Evolutionary conservation across 352 stramenopile genomes (phyloP), one percentile per base, ranked within the genome.

Genomic region (Globisporangium polare): DNA sequence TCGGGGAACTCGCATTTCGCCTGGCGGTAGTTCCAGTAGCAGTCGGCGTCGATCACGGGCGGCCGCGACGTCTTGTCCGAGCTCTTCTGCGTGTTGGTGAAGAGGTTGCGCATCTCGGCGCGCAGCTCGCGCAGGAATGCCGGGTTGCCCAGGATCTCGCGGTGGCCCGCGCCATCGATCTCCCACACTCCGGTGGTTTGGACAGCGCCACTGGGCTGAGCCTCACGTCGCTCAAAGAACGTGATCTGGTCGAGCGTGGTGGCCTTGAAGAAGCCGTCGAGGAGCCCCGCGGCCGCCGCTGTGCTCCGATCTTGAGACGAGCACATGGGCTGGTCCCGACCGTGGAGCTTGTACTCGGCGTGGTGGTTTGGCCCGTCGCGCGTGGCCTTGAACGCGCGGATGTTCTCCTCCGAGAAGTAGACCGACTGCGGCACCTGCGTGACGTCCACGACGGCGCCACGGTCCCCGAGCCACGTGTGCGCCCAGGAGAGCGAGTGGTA

Each of bases 11-110:
- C 83, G 60, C 83, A 94, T 45, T 73, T 69, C 17, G 81, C 80
- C 31, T 81, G 66, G 22, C 82, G 76, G 59, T 94, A 92, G 63
- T 94, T 92, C 83, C 83, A 94, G 65, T 92, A 92, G 72, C 85
- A 94, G 57, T 94, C 85, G 39, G 63, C 67, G 61, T 94, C 83
- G 62, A 91, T 75, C 27, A 85, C 69, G 8, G 85, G 85, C 15
- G 83, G 83, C 17, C 85, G 79, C 33, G 72, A 86, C 17, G 75
- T 78, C 75, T 89, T 89, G 53, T 86, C 73, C 31, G 74, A 80
- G 42, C 68, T 75, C 1, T 43, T 18, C 37, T 43, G 71, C 58
- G 75, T 72, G 35, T 71, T 69, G 12, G 78, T 82, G 43, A 94
- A 94, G 15, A 90, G 67, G 43, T 88, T 75, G 39, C 82, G 77